Percentiles rank a stretch among this genome's conserved stretches.
phyloP scores from a whole-genome alignment of 2,329 filamentous ascomycete genomes.

The Colletotrichum liaoningense region DNA sequence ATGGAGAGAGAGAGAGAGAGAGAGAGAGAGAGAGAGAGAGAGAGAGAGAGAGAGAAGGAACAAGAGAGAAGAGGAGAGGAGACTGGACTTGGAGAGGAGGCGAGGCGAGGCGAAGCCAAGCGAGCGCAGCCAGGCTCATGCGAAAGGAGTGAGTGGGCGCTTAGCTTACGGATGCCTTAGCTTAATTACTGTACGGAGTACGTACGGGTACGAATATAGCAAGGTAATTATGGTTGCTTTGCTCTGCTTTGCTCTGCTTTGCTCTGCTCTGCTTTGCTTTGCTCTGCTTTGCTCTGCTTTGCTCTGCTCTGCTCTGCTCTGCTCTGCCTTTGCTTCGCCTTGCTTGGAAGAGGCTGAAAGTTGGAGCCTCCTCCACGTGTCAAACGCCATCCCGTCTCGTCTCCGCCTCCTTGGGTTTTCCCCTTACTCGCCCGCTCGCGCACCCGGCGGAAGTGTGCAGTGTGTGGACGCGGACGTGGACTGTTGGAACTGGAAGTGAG shows the following conservation, averaged over 20 bases:
- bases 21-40: background rate
- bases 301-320: background rate
- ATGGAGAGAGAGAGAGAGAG: background rate
- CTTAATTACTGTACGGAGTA: slow-evolving; percentile 9
- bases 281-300: background rate
- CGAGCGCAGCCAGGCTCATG: background rate
- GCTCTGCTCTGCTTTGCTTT: background rate
- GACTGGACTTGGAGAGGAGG: background rate
- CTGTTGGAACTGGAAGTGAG: slow-evolving; percentile 23
- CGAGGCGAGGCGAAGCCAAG: background rate
- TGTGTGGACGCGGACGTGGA: slow-evolving; percentile 10
- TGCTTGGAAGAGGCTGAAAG: slow-evolving; percentile 8
- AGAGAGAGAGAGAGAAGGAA: background rate
- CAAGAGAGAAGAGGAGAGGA: background rate
- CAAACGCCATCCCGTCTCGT: slow-evolving; percentile 19
- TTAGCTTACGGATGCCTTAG: slow-evolving; percentile 7
- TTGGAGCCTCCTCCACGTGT: slow-evolving; percentile 22
- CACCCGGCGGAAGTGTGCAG: slow-evolving; percentile 7
- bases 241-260: slow-evolving; percentile 1
- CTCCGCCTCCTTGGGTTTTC: slow-evolving; percentile 18
- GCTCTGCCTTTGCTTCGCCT: background rate
- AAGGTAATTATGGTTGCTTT: background rate
- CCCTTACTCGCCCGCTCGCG: slow-evolving; percentile 20
- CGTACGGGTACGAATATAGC: background rate
- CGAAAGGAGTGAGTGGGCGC: slow-evolving; percentile 11